These are phyloP conservation scores for Pleurotus eryngii DNA, from an alignment of 768 basidiomycete genomes.

Conservation along the genomic window DNA sequence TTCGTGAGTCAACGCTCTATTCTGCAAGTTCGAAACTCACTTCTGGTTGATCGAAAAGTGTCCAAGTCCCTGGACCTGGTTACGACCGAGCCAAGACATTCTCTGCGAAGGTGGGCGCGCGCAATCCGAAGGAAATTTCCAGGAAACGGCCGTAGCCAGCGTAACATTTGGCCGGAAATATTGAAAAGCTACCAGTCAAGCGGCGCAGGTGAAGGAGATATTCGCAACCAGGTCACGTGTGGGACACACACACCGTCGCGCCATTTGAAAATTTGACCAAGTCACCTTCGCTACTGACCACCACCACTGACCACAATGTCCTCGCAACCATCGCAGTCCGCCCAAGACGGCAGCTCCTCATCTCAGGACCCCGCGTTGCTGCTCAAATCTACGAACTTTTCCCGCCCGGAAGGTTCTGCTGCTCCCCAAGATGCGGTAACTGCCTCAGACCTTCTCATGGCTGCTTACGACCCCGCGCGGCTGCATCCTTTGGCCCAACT, in stretches of 20 bases:
- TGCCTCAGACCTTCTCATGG: constrained; percentile 83
- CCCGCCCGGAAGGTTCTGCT: constrained; percentile 35
- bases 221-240: neutral
- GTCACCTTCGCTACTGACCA: constrained; percentile 19
- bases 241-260: neutral
- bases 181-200: neutral
- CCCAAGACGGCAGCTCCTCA: constrained; percentile 33
- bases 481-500: constrained; percentile 93
- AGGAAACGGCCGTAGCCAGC: constrained; percentile 3
- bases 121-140: constrained; percentile 2
- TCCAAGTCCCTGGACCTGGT: constrained; percentile 18
- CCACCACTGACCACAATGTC: constrained; percentile 25
- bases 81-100: neutral
- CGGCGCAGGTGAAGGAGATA: neutral
- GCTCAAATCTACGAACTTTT: constrained; percentile 46
- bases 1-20: constrained; percentile 5
- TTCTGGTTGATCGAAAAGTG: constrained; percentile 18
- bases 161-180: neutral
- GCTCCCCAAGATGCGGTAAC: constrained; percentile 61
- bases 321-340: constrained; percentile 16
- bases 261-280: constrained; percentile 3
- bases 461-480: constrained; percentile 86
- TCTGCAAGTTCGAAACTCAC: constrained; percentile 22
- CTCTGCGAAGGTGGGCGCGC: neutral
- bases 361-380: constrained; percentile 44